Base-by-base conservation (phyloP, 495 filamentous ascomycete genomes). In the Margaritispora aquatica region DNA sequence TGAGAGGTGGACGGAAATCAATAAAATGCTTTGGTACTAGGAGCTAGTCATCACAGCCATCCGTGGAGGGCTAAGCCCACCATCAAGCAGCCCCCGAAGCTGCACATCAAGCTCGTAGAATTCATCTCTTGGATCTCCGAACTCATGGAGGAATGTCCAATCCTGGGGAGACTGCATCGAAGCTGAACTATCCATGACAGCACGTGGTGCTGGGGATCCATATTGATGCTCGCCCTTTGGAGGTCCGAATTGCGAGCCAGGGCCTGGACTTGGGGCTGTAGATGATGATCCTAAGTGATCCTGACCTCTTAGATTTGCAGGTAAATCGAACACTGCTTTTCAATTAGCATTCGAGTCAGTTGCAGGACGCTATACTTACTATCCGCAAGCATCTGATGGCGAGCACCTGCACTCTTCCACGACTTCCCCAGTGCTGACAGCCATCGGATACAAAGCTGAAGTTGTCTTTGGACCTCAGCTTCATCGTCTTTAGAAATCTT, bases 361-460 rank as follows among this genome's bases (percentile, higher is more conserved):
- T 47, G 1, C 21, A 23, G 29, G 24, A 26, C 15, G 36, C 13
- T 49, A 2, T 4, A 53, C 57, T 63, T 36, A 63, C 57, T 46
- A 26, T 67, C 58, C 34, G 55, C 52, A 0, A 67, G 41, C 11
- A 63, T 20, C 27, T 67, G 54, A 10, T 60, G 51, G 8, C 61
- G 54, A 22, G 51, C 58, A 22, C 61, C 61, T 15, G 65, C 65
- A 52, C 34, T 67, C 36, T 67, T 67, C 65, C 65, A 67, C 19
- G 54, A 62, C 51, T 64, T 67, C 2, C 65, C 58, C 9, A 67
- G 51, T 1, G 57, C 49, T 17, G 58, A 58, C 2, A 67, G 61
- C 65, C 65, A 67, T 19, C 59, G 61, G 15, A 67, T 57, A 38
- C 65, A 67, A 26, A 64, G 61, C 19, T 64, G 56, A 11, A 67